phyloP scores from a whole-genome alignment of 805 yeast species.

The Suhomyces xylopsoci region DNA sequence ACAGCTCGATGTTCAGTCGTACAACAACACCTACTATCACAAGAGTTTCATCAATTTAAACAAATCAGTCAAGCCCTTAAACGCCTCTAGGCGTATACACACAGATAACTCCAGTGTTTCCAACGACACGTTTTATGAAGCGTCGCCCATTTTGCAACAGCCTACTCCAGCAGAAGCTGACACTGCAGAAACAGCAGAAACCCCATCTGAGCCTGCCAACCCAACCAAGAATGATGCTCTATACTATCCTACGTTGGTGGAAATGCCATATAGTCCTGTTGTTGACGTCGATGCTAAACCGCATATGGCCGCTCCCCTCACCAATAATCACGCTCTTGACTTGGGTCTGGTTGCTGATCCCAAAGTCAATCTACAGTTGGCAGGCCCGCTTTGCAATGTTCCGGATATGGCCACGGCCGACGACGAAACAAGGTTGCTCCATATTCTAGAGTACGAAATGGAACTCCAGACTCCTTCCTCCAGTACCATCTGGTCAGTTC shows the following conservation, averaged over 20 bases:
- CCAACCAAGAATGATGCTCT: no score
- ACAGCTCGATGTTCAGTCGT: neutral
- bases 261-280: constrained; percentile 7
- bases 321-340: constrained; percentile 5
- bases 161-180: neutral
- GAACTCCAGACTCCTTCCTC: neutral
- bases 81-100: neutral
- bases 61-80: no score
- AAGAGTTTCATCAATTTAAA: no score
- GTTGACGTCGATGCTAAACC: constrained; percentile 10
- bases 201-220: no score
- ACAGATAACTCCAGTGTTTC: neutral
- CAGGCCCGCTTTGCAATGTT: constrained; percentile 15
- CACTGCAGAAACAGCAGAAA: no score
- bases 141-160: constrained; percentile 13
- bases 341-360: constrained; percentile 1
- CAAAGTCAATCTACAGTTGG: constrained; percentile 2
- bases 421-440: constrained; percentile 14
- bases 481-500: neutral
- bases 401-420: constrained; percentile 6
- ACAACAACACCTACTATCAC: neutral
- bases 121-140: constrained; percentile 15
- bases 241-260: constrained; percentile 9
- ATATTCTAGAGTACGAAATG: constrained; percentile 15
- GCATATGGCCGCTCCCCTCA: constrained; percentile 13